phyloP scores from a whole-genome alignment of 202 grass and related monocot genomes.

The Carex arenaria region DNA sequence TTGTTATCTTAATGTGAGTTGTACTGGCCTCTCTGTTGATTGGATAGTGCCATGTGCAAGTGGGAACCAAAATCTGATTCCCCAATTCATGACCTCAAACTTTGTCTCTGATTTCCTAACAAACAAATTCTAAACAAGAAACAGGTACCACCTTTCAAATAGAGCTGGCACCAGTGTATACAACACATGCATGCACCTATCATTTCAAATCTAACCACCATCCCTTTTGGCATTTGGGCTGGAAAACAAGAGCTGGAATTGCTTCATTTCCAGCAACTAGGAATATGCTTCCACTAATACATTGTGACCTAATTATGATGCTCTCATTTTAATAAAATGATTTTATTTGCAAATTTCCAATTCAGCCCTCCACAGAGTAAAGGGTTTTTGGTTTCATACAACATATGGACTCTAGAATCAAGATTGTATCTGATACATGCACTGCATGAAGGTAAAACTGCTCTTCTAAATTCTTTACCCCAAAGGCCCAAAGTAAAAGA shows the following conservation, averaged over 20 bases:
- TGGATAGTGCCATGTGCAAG: neutral
- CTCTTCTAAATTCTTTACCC: too few species aligned
- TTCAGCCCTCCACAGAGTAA: neutral
- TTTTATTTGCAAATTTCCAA: neutral
- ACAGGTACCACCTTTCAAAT: neutral
- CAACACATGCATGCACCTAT: slow-evolving; percentile 20
- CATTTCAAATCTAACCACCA: slow-evolving; percentile 1
- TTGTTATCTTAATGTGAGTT: neutral
- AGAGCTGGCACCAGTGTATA: slow-evolving; percentile 13
- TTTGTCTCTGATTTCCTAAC: slow-evolving; percentile 5
- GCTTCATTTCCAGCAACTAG: slow-evolving; percentile 3
- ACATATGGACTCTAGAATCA: too few species aligned
- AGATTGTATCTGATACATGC: too few species aligned
- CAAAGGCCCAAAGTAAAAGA: too few species aligned
- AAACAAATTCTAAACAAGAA: slow-evolving; percentile 3
- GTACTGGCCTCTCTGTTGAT: neutral
- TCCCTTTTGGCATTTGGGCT: neutral
- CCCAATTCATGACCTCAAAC: neutral
- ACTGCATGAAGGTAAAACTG: too few species aligned
- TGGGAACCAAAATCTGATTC: slow-evolving; percentile 7
- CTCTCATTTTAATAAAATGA: neutral
- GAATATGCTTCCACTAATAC: neutral
- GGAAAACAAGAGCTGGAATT: slow-evolving; percentile 8
- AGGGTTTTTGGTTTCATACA: neutral
- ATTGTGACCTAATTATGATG: neutral